Conservation (phyloP, 805 yeast species). For the Blastobotrys terrestris region DNA sequence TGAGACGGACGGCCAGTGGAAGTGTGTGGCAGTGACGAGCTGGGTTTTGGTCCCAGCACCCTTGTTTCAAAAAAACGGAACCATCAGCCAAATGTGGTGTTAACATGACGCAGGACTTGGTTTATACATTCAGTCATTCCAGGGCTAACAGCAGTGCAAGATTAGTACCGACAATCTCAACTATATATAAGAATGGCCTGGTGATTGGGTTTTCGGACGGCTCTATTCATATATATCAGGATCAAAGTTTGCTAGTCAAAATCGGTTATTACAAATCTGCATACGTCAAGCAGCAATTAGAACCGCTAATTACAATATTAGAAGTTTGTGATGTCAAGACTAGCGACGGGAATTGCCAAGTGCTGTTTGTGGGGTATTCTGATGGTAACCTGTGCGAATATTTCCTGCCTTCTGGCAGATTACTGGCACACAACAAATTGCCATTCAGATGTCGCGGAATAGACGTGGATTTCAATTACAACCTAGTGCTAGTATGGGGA, state of each 20-base stretch:
- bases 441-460: conserved; percentile 14
- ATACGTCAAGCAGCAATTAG: background rate
- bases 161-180: background rate
- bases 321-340: background rate
- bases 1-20: no score
- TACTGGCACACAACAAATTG: conserved; percentile 3
- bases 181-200: background rate
- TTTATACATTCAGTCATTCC: background rate
- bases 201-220: conserved; percentile 3
- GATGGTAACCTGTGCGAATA: conserved; percentile 6
- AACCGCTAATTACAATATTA: background rate
- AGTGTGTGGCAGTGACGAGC: background rate
- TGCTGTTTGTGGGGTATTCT: conserved; percentile 5
- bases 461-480: background rate
- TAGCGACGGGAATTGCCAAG: background rate
- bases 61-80: background rate
- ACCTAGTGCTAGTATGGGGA: conserved; percentile 18
- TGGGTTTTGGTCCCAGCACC: background rate
- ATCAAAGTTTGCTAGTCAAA: background rate
- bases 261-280: background rate
- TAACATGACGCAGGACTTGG: background rate
- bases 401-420: conserved; percentile 9
- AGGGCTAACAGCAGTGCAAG: no score
- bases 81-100: background rate
- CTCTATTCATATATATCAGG: conserved; percentile 1